These are phyloP conservation scores for Hylodesmum podocarpum DNA, from an alignment of 306 rosid species.

Conservation along the genomic window DNA sequence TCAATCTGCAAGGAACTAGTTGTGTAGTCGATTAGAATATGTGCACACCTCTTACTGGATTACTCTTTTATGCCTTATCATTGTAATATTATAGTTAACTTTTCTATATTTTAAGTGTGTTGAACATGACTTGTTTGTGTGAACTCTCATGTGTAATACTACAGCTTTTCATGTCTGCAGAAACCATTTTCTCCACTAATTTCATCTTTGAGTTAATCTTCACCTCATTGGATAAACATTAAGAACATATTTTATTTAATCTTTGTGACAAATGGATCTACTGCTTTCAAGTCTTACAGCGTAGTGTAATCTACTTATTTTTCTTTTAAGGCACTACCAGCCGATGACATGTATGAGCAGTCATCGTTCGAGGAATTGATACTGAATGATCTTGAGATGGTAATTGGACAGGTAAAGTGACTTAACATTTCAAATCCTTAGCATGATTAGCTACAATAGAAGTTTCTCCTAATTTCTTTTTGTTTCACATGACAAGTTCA, in stretches of 20 bases:
- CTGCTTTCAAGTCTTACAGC: background rate
- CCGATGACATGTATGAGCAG: constrained; percentile 10
- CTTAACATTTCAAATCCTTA: background rate
- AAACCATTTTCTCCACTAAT: background rate
- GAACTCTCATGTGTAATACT: background rate
- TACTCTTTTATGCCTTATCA: background rate
- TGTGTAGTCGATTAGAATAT: background rate
- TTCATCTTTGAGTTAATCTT: background rate
- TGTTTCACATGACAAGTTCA: constrained; percentile 38
- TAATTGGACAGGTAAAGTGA: constrained; percentile 48
- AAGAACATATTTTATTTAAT: background rate
- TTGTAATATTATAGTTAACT: background rate
- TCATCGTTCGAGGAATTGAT: constrained; percentile 45
- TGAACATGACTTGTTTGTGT: background rate
- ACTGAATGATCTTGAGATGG: constrained; percentile 53
- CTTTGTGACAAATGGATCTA: background rate
- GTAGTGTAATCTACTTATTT: constrained; percentile 1
- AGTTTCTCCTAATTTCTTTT: constrained; percentile 5
- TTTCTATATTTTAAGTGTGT: background rate
- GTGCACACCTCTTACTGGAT: background rate
- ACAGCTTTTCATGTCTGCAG: background rate
- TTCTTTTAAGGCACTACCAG: constrained; percentile 18
- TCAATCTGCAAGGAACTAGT: background rate
- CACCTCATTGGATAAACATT: background rate
- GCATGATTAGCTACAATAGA: background rate